Conservation (phyloP, 2,329 filamentous ascomycete species). For the Massarina eburnea region DNA sequence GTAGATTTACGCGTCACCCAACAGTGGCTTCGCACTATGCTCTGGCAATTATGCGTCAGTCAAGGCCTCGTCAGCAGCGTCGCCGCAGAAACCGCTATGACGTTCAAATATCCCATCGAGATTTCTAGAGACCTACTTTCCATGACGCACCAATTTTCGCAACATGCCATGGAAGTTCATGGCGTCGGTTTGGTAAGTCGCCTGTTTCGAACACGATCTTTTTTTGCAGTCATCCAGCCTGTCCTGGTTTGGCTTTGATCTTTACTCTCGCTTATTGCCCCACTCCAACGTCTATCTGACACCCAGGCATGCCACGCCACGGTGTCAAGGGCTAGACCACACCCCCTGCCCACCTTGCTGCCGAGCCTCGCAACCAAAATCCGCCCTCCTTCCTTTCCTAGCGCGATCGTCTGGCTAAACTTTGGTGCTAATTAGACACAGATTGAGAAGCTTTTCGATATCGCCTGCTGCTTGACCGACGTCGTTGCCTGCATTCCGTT, state of each 20-base stretch:
- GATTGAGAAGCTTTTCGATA: slow-evolving; percentile 80
- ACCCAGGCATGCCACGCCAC: slow-evolving; percentile 9
- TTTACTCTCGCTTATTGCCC: slow-evolving; percentile 21
- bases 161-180: slow-evolving; percentile 72
- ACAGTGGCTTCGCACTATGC: slow-evolving; percentile 69
- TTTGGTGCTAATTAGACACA: slow-evolving; percentile 39
- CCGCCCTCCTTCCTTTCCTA: neutral
- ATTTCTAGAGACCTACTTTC: slow-evolving; percentile 61
- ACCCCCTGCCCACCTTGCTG: neutral
- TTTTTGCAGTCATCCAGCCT: slow-evolving; percentile 2
- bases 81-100: slow-evolving; percentile 61
- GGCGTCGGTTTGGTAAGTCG: slow-evolving; percentile 69
- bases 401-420: neutral
- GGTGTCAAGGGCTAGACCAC: slow-evolving; percentile 8
- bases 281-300: slow-evolving; percentile 34
- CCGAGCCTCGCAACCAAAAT: neutral
- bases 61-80: slow-evolving; percentile 65
- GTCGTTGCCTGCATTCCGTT: slow-evolving; percentile 66
- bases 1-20: slow-evolving; percentile 70
- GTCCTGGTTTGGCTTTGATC: slow-evolving; percentile 8
- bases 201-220: slow-evolving; percentile 7
- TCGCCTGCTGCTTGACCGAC: slow-evolving; percentile 72
- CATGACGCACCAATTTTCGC: slow-evolving; percentile 71
- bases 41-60: slow-evolving; percentile 72
- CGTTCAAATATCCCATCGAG: slow-evolving; percentile 62